Evolutionary conservation across 1,139 yeast genomes (phyloP), one percentile per base, ranked within the genome.

Genomic region (Blastobotrys arbuscula): DNA sequence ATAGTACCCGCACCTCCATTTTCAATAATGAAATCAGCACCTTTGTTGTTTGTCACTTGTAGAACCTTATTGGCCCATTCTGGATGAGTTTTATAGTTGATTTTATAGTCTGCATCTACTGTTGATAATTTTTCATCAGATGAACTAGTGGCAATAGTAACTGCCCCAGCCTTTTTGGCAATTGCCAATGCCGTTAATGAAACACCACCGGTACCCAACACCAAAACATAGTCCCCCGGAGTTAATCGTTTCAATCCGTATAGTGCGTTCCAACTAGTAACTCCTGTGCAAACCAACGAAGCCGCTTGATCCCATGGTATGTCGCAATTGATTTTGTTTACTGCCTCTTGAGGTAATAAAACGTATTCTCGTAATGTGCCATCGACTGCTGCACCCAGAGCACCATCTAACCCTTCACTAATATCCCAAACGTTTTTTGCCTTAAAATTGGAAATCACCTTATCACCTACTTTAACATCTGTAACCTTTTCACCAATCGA

Each of bases 101-200:
- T 43, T 8, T 44, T 45, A 28, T 48, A 41, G 36, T 54, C 57
- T 21, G 48, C 47, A 2, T 34, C 23, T 18, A 44, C 48, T 20
- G 37, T 31, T 19, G 41, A 41, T 16, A 54, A 50, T 44, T 54
- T 54, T 43, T 51, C 47, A 31, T 54, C 57, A 3, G 57, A 54
- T 2, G 57, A 54, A 2, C 55, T 51, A 2, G 56, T 53, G 19
- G 48, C 45, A 37, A 54, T 47, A 7, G 55, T 53, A 10, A 42
- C 39, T 9, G 55, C 55, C 15, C 57, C 57, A 23, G 57, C 55
- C n/a, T 42, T 45, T 39, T 51, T 54, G 33, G 57, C 57, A 46
- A 54, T 54, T n/a, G 51, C 44, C 2, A 54, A 43, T 5, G 51
- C 57, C 23, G 51, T 50, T 28, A 52, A 16, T 16, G 57, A 51